Evolutionary conservation across 441 rosid species (phyloP).

Genomic region (Erodium moschatum): DNA sequence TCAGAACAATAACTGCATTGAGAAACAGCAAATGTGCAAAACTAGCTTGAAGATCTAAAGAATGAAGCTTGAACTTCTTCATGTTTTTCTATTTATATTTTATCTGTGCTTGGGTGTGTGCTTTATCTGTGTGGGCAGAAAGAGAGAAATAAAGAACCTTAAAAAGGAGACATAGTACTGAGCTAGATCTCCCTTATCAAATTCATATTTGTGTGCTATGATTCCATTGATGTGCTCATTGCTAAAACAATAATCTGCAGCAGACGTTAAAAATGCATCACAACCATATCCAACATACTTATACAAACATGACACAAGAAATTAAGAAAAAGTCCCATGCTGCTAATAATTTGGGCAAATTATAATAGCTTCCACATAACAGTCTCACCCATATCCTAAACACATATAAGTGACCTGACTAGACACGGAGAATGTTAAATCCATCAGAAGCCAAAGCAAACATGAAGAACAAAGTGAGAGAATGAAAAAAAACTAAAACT

Average conservation of each 20-base stretch:
- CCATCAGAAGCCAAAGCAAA: neutral
- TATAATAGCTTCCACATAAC: neutral
- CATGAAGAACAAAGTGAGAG: neutral
- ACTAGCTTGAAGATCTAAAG: neutral
- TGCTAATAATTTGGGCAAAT: neutral
- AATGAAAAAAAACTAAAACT: constrained; percentile 13
- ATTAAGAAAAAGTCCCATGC: constrained; percentile 3
- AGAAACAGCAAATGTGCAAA: constrained; percentile 6
- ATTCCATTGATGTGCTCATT: constrained; percentile 59
- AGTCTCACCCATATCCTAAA: constrained; percentile 2
- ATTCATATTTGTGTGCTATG: constrained; percentile 40
- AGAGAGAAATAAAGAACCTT: constrained; percentile 36
- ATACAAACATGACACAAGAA: neutral
- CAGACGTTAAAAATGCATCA: constrained; percentile 10
- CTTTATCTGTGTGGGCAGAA: constrained; percentile 7
- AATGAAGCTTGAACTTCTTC: constrained; percentile 7
- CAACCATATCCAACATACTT: neutral
- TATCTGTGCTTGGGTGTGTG: neutral
- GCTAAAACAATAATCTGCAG: constrained; percentile 65
- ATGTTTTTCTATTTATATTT: neutral
- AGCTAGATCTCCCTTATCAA: constrained; percentile 52
- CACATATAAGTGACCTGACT: neutral
- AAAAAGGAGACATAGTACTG: constrained; percentile 55
- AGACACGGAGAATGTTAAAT: constrained; percentile 6
- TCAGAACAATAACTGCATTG: constrained; percentile 10